Percentiles rank a stretch among this genome's conserved stretches.
Conservation (phyloP, 192 early-diverging fungal genomes). For the Tieghemiomyces parasiticus region DNA sequence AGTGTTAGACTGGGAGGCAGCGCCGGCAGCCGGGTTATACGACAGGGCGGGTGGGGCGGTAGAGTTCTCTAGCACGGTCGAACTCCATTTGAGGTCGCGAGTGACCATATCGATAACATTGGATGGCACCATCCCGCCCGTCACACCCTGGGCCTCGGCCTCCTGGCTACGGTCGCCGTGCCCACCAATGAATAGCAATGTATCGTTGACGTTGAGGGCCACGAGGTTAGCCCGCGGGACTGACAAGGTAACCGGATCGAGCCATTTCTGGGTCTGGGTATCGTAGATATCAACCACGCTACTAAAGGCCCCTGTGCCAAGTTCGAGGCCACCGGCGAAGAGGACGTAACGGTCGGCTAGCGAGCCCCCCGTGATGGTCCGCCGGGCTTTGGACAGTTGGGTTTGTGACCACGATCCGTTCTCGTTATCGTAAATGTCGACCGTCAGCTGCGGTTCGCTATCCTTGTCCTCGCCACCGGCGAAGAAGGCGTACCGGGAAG, state of each 20-base stretch:
- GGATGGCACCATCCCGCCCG: not conserved
- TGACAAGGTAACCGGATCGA: not conserved
- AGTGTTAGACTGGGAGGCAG: not conserved
- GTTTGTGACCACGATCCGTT: conserved; percentile 20
- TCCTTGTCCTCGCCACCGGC: conserved; percentile 26
- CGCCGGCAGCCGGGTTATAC: not conserved
- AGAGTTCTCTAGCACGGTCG: not conserved
- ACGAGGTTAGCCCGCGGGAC: not conserved
- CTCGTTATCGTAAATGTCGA: conserved; percentile 24
- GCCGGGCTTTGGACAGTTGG: conserved; percentile 18
- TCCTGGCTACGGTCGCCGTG: not conserved
- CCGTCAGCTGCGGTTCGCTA: conserved; percentile 19
- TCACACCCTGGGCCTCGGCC: not conserved
- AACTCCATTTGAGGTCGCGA: not conserved
- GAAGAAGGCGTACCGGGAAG: conserved; percentile 23
- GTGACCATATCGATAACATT: not conserved
- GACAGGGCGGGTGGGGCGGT: not conserved
- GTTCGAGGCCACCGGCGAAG: conserved; percentile 29
- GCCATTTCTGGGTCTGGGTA: conserved; percentile 19
- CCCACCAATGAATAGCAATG: not conserved
- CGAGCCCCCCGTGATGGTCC: conserved; percentile 22
- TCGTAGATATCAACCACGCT: conserved; percentile 28
- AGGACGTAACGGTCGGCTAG: conserved; percentile 23
- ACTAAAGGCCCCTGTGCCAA: conserved; percentile 17
- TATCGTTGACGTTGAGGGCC: not conserved